A percentile compares a stretch with the other conserved stretches of the same genome.
Conservation (phyloP, 2,329 filamentous ascomycete genomes). For the Calonectria pteridis region DNA sequence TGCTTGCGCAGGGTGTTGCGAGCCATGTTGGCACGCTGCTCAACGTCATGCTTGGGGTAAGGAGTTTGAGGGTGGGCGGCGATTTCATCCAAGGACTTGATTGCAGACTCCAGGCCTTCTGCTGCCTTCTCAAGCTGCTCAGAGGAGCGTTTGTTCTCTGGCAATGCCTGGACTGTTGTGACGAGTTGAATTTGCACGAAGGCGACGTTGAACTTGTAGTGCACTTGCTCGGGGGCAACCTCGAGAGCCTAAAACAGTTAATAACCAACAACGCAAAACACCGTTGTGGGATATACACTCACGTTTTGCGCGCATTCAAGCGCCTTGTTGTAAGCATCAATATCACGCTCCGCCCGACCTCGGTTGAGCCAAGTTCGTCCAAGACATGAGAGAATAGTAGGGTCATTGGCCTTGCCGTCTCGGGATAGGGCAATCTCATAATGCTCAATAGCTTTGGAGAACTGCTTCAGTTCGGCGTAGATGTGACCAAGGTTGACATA, state of each 20-base stretch:
- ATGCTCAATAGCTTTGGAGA: slow-evolving; percentile 90
- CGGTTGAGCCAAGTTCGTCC: slow-evolving; percentile 89
- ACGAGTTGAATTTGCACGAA: slow-evolving; percentile 98
- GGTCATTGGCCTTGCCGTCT: slow-evolving; percentile 79
- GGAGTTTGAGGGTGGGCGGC: slow-evolving; percentile 76
- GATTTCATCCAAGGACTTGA: slow-evolving; percentile 76
- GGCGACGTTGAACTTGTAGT: slow-evolving; percentile 97
- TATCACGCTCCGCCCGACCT: slow-evolving; percentile 73
- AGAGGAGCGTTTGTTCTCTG: slow-evolving; percentile 81
- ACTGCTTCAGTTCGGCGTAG: slow-evolving; percentile 91
- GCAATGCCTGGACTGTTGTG: slow-evolving; percentile 79
- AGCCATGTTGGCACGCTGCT: slow-evolving; percentile 97
- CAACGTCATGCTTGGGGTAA: slow-evolving; percentile 90
- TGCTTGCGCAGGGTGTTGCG: slow-evolving; percentile 95
- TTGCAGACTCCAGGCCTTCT: slow-evolving; percentile 86
- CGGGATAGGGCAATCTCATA: slow-evolving; percentile 89
- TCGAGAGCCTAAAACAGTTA: slow-evolving; percentile 73
- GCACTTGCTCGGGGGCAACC: slow-evolving; percentile 84
- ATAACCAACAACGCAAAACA: neutral
- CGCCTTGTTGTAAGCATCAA: slow-evolving; percentile 69
- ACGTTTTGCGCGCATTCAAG: slow-evolving; percentile 75
- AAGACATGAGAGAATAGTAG: slow-evolving; percentile 85
- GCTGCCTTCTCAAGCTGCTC: slow-evolving; percentile 85
- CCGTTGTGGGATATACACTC: slow-evolving; percentile 36
- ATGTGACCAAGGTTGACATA: slow-evolving; percentile 95